Base-by-base conservation (phyloP, 805 yeast species). In the Candida methanosorbosa region DNA sequence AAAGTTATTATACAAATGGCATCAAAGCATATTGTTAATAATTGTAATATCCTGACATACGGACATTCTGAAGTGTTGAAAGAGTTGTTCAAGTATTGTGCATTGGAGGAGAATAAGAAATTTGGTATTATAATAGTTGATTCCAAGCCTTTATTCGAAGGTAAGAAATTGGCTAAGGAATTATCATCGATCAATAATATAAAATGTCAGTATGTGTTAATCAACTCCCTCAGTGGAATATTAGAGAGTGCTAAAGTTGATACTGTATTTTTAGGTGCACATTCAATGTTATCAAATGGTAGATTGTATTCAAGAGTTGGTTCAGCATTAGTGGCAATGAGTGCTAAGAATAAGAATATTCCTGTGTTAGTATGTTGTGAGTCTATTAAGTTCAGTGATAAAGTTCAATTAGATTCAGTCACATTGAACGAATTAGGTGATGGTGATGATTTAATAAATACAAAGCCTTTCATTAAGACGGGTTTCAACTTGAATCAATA, bases 311-410 rank as follows among this genome's bases (percentile, higher is more conserved):
- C 97, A 2, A 74, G 98, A 41, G 97, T 86, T 14, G 98, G 98
- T 17, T 81, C 97, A 7, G 95, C 97, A 1, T 64, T 88, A 60
- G 74, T 92, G 30, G 94, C 97, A 8, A 84, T 90, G 85, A 75
- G 82, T 61, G 88, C 95, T 18, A 79, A 82, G 45, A 75, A 81
- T 36, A 76, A 88, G 51, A 83, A 87, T 50, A 83, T 92, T 33
- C 97, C 98, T 0, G 97, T 92, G 5, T 68, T 92, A 42, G 95
- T 94, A 2, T 85, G 96, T 50, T 90, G 97, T 62, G 98, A 92
- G 59, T 78, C 90, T 34, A 75, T 92, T 59, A 92, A 92, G 61
- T 92, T 92, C 52, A 78, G 94, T 19, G 97, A 92, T 56, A 78
- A 92, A 47, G 97, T 92, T 9, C 97, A 90, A 61, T 72, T 92